Conservation (phyloP, 805 yeast species). For the Saccharomycopsis sp. region DNA sequence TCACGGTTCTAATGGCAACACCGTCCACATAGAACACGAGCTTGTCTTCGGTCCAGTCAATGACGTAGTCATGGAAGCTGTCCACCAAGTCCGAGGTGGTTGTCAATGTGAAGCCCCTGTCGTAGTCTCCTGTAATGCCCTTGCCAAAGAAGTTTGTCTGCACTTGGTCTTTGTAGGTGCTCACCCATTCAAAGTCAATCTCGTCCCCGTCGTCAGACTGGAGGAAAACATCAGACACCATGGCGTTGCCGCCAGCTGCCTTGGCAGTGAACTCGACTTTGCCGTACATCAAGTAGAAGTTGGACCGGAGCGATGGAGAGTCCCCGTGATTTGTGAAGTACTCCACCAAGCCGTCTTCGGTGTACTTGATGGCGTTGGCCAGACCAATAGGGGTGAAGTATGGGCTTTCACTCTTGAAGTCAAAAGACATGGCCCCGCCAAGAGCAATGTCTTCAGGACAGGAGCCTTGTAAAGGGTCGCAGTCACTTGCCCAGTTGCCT, state of each 20-base stretch:
- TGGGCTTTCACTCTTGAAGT: slow-evolving; percentile 33
- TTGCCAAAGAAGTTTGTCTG: slow-evolving; percentile 57
- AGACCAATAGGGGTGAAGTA: slow-evolving; percentile 21
- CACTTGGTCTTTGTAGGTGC: slow-evolving; percentile 51
- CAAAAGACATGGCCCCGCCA: slow-evolving; percentile 35
- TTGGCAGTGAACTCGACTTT: slow-evolving; percentile 48
- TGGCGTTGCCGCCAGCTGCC: slow-evolving; percentile 54
- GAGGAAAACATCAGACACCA: slow-evolving; percentile 54
- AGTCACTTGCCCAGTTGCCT: slow-evolving; percentile 18
- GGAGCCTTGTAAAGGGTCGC: slow-evolving; percentile 28
- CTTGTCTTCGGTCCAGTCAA: slow-evolving; percentile 52
- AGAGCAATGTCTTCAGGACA: slow-evolving; percentile 41
- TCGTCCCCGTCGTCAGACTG: slow-evolving; percentile 64
- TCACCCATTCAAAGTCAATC: slow-evolving; percentile 63
- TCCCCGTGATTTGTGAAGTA: slow-evolving; percentile 43
- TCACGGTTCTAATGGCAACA: slow-evolving; percentile 43
- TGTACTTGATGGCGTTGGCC: slow-evolving; percentile 22
- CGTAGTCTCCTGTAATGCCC: slow-evolving; percentile 52
- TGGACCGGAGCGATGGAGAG: slow-evolving; percentile 53
- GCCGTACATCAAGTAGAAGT: slow-evolving; percentile 66
- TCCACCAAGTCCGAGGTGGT: slow-evolving; percentile 37
- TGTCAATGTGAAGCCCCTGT: slow-evolving; percentile 50
- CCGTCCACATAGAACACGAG: slow-evolving; percentile 57
- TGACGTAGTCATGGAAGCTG: slow-evolving; percentile 50
- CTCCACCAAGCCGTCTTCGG: slow-evolving; percentile 42